A percentile compares a stretch with the other conserved stretches of the same genome.
These are phyloP conservation scores for Starmerella floris DNA, from an alignment of 805 yeast species.

Conservation along the genomic window DNA sequence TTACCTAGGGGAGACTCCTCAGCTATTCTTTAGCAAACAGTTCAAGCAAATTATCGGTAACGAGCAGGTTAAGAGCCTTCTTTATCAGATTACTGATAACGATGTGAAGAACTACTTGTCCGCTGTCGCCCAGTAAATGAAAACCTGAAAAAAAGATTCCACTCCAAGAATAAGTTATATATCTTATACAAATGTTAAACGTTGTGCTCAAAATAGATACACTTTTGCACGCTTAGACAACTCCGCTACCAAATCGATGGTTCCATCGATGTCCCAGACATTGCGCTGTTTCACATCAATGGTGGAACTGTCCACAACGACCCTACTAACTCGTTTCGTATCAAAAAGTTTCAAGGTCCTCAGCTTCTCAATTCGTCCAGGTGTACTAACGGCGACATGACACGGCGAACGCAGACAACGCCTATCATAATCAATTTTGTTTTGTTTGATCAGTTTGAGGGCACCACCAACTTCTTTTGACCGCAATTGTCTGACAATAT, in stretches of 20 bases:
- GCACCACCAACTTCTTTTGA: conserved; percentile 38
- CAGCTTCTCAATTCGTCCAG: conserved; percentile 44
- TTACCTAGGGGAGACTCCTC: conserved; percentile 28
- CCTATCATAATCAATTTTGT: conserved; percentile 53
- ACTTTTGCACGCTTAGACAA: conserved; percentile 34
- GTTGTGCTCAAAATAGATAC: conserved; percentile 34
- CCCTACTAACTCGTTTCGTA: conserved; percentile 36
- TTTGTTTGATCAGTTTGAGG: conserved; percentile 61
- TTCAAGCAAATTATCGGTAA: conserved; percentile 2
- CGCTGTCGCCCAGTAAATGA: background rate
- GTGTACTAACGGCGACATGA: conserved; percentile 48
- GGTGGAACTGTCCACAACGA: conserved; percentile 48
- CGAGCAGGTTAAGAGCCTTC: background rate
- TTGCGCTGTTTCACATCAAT: conserved; percentile 48
- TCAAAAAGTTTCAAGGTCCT: conserved; percentile 34
- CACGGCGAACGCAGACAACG: conserved; percentile 30
- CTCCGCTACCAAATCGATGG: conserved; percentile 19
- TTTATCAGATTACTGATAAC: background rate
- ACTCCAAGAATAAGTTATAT: background rate
- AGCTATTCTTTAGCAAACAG: conserved; percentile 18
- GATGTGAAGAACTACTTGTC: background rate
- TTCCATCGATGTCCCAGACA: conserved; percentile 40
- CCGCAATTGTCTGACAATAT: conserved; percentile 50
- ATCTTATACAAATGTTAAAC: background rate
- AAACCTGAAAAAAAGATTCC: too few relatives aligned